Evolutionary conservation across 1,284 basidiomycete genomes (phyloP), one percentile per base, ranked within the genome.

Genomic region (Leccinum variabile): DNA sequence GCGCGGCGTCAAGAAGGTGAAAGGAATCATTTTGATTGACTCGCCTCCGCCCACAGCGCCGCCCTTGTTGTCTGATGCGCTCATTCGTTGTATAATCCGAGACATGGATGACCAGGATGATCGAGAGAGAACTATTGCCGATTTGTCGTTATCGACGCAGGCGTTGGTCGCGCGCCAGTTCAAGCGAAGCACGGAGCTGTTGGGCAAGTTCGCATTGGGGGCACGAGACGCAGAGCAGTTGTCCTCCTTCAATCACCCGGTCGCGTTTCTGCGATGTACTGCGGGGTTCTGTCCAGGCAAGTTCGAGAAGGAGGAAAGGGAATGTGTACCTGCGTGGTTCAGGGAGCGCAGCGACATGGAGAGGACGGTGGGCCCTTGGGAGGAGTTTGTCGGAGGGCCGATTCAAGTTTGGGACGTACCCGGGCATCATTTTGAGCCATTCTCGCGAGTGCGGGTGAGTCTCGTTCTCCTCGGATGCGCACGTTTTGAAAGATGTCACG

Each of bases 1-100:
- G 10, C 73, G 66, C 8, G 84, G 82, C 2, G 66, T 81, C 11
- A 63, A 65, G 44, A 46, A 22, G 1, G 83, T 88, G 16, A 75
- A 77, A 60, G 89, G 88, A 0, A 76, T 91, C 50, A 67, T 90
- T 5, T 76, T 90, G 63, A 85, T 91, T 66, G 88, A 91, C 69
- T 80, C 87, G 0, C 88, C 89, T 0, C 76, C 78, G 61, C 89
- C 89, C 0, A 71, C 78, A 16, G 74, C 79, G 11, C 78, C 80
- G 16, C 76, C 79, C 2, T 77, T 82, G 5, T 78, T 90, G 41
- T 79, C 86, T 3, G 78, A 80, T 32, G 52, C 76, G 0, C 65
- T 89, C 54, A 79, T 90, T 61, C 75, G 84, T 11, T 60, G 33
- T 53, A 30, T 69, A 14, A 41, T 65, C 61, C 58, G 46, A 41